phyloP scores from a whole-genome alignment of 768 basidiomycete species.

The Dentipellis sp. region DNA sequence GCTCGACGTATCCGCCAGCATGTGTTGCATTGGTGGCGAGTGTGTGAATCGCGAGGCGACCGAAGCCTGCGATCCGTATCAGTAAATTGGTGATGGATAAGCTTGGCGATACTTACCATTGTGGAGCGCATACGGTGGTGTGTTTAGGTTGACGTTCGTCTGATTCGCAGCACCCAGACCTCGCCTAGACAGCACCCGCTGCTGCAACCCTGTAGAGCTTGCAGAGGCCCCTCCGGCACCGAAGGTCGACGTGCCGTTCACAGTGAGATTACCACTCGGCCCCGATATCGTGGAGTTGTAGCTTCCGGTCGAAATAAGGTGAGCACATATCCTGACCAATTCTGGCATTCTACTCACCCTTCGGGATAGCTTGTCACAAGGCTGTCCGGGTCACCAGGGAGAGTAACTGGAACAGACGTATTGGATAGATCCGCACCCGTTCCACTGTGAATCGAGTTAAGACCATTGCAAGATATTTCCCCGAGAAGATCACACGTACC shows the following conservation, averaged over 20 bases:
- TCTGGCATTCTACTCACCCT: slow-evolving; percentile 32
- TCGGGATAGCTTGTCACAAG: slow-evolving; percentile 55
- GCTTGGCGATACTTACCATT: slow-evolving; percentile 37
- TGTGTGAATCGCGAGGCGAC: slow-evolving; percentile 42
- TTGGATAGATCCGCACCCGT: slow-evolving; percentile 47
- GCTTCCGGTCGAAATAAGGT: slow-evolving; percentile 23
- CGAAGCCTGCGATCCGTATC: slow-evolving; percentile 29
- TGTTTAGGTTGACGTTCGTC: slow-evolving; percentile 31
- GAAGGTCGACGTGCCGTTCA: slow-evolving; percentile 56
- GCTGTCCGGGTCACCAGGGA: slow-evolving; percentile 49
- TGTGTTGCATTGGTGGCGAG: slow-evolving; percentile 70
- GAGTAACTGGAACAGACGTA: slow-evolving; percentile 41
- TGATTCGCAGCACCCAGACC: slow-evolving; percentile 40
- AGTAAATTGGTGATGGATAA: not conserved
- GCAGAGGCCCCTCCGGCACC: slow-evolving; percentile 17
- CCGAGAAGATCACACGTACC: not conserved
- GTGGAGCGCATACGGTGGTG: slow-evolving; percentile 62
- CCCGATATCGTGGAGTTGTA: slow-evolving; percentile 56
- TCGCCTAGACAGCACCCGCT: slow-evolving; percentile 25
- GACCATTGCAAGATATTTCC: slow-evolving; percentile 2
- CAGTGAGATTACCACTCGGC: slow-evolving; percentile 65
- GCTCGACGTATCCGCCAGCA: slow-evolving; percentile 47
- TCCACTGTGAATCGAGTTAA: slow-evolving; percentile 31
- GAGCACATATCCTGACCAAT: not conserved
- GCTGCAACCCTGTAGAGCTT: not conserved